A percentile compares a stretch with the other conserved stretches of the same genome.
phyloP scores from a whole-genome alignment of 208 protist species.

The Crithidia acanthocephali region DNA sequence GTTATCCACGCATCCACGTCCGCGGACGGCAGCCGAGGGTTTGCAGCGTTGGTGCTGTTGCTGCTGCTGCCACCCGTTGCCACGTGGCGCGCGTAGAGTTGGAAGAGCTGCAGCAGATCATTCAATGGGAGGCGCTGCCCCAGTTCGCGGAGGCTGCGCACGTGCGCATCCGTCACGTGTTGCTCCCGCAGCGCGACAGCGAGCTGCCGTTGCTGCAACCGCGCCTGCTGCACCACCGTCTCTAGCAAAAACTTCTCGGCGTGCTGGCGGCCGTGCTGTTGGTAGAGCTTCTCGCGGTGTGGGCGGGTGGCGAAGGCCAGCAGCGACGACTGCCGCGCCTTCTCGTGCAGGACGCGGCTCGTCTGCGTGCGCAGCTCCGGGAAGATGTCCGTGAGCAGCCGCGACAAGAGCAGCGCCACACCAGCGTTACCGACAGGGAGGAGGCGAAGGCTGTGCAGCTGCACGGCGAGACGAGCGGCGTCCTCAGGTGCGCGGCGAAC shows the following conservation, averaged over 20 bases:
- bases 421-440: constrained; percentile 28
- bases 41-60: background rate
- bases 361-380: constrained; percentile 79
- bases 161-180: constrained; percentile 44
- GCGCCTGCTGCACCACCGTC: constrained; percentile 62
- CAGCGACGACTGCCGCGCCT: constrained; percentile 65
- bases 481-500: constrained; percentile 7
- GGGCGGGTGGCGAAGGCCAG: constrained; percentile 71
- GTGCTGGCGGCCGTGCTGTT: constrained; percentile 26
- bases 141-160: constrained; percentile 36
- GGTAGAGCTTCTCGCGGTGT: constrained; percentile 61
- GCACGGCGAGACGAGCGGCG: constrained; percentile 23
- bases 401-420: constrained; percentile 35
- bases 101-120: constrained; percentile 49
- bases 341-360: constrained; percentile 45
- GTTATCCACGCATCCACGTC: constrained; percentile 36
- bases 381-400: constrained; percentile 59
- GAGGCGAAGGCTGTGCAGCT: constrained; percentile 53
- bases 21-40: background rate
- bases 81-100: constrained; percentile 37
- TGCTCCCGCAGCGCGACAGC: constrained; percentile 59
- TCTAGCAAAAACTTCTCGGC: constrained; percentile 55
- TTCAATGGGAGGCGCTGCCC: constrained; percentile 27
- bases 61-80: background rate
- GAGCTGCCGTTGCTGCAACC: constrained; percentile 79